Evolutionary conservation across 768 basidiomycete species (phyloP).

Genomic region (Suillus cothurnatus): DNA sequence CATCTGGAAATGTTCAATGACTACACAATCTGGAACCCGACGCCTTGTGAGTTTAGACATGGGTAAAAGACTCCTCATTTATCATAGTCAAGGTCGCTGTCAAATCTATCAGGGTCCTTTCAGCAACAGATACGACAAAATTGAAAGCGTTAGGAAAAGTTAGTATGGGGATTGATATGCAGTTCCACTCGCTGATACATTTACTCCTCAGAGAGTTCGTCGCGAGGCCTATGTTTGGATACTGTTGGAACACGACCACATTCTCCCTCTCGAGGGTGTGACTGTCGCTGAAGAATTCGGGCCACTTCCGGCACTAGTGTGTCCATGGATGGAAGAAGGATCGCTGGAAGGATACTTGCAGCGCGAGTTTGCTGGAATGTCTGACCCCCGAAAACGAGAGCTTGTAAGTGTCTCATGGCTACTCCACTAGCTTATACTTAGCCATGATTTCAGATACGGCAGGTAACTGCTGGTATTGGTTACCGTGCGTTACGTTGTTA

Average conservation of each 20-base stretch:
- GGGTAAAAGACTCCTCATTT: background rate
- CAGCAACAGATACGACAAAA: background rate
- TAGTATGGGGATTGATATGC: background rate
- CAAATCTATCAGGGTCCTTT: slow-evolving; percentile 7
- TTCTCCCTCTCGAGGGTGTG: slow-evolving; percentile 33
- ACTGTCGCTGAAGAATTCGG: slow-evolving; percentile 14
- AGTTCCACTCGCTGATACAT: background rate
- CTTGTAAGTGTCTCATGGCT: background rate
- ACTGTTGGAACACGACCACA: slow-evolving; percentile 32
- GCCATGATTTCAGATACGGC: slow-evolving; percentile 5
- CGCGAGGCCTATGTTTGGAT: slow-evolving; percentile 35
- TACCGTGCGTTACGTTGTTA: slow-evolving; percentile 16
- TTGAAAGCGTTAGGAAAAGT: background rate
- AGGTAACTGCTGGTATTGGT: slow-evolving; percentile 20
- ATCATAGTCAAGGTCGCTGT: slow-evolving; percentile 11
- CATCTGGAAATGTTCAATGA: slow-evolving; percentile 12
- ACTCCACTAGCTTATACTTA: background rate
- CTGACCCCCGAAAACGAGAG: background rate
- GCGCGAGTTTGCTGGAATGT: background rate
- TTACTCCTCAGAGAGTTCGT: slow-evolving; percentile 25
- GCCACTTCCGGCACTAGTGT: slow-evolving; percentile 21
- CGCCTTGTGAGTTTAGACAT: background rate
- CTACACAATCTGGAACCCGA: background rate
- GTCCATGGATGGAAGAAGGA: slow-evolving; percentile 31
- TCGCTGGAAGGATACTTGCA: slow-evolving; percentile 20